Evolutionary conservation across 495 filamentous ascomycete genomes (phyloP).

Genomic region (Oidiodendron maius): DNA sequence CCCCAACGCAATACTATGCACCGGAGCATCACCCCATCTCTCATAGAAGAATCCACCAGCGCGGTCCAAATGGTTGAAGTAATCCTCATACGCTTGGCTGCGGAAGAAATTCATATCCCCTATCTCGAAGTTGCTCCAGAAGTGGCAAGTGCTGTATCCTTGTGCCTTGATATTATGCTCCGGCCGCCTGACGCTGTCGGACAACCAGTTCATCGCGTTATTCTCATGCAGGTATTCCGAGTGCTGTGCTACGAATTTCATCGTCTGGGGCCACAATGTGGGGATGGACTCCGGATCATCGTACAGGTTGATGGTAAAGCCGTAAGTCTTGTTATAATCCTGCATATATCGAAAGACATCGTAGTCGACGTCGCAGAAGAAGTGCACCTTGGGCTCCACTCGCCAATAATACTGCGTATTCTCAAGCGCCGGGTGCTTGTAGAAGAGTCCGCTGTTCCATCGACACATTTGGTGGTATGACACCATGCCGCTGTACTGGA

Average conservation of each 20-base stretch:
- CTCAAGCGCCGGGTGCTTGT: slow-evolving; percentile 84
- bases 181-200: slow-evolving; percentile 69
- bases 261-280: slow-evolving; percentile 90
- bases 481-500: slow-evolving; percentile 81
- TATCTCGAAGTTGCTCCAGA: slow-evolving; percentile 99
- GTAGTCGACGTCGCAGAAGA: slow-evolving; percentile 99
- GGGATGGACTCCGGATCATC: slow-evolving; percentile 82
- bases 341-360: slow-evolving; percentile 98
- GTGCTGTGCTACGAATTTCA: slow-evolving; percentile 80
- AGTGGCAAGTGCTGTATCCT: slow-evolving; percentile 98
- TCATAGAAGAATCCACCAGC: slow-evolving; percentile 99
- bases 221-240: slow-evolving; percentile 75
- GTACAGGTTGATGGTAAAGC: slow-evolving; percentile 97
- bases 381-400: slow-evolving; percentile 97
- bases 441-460: slow-evolving; percentile 98
- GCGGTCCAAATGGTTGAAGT: slow-evolving; percentile 92
- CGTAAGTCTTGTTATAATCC: slow-evolving; percentile 96
- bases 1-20: slow-evolving; percentile 92
- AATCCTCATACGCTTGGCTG: slow-evolving; percentile 83
- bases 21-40: slow-evolving; percentile 96
- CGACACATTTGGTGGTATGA: slow-evolving; percentile 99
- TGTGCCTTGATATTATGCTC: slow-evolving; percentile 73
- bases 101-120: slow-evolving; percentile 94
- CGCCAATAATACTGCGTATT: slow-evolving; percentile 94
- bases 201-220: slow-evolving; percentile 84